These are phyloP conservation scores for Fremontodendron californicum DNA, from an alignment of 345 rosid species.

Conservation along the genomic window DNA sequence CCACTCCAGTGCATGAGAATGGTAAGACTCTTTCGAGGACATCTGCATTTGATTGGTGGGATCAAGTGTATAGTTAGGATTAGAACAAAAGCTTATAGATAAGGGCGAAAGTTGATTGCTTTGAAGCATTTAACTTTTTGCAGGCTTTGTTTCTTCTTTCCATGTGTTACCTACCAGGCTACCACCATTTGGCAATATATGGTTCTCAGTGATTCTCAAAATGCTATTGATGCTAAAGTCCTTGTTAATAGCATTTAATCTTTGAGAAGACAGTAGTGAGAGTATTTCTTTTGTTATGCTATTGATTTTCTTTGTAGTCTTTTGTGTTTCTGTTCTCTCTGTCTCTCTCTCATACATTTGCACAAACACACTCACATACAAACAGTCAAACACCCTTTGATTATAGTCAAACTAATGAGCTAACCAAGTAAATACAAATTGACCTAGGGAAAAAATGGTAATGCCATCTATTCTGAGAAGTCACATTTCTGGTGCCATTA, in stretches of 20 bases:
- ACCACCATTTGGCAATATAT: neutral
- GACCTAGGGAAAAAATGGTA: neutral
- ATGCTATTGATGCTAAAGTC: neutral
- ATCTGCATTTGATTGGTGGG: neutral
- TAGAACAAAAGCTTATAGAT: neutral
- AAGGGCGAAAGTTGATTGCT: neutral
- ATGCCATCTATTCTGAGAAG: neutral
- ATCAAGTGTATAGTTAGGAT: neutral
- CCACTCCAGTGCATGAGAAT: constrained; percentile 11
- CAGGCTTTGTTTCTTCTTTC: neutral
- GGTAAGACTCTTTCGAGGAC: constrained; percentile 2
- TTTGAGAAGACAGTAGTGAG: neutral
- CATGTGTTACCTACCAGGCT: neutral
- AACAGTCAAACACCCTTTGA: neutral
- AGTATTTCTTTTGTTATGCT: neutral
- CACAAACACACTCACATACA: too few relatives aligned
- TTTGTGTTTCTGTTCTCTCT: neutral
- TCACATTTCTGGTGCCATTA: neutral
- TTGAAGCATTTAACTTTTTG: neutral
- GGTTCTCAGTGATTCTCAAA: neutral
- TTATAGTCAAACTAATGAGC: neutral
- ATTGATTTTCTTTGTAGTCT: neutral
- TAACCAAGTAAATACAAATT: neutral
- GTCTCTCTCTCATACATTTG: neutral
- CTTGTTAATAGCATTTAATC: neutral